Evolutionary conservation across 2,329 filamentous ascomycete genomes (phyloP), one percentile per base, ranked within the genome.

Genomic region (Diaporthe ilicicola): DNA sequence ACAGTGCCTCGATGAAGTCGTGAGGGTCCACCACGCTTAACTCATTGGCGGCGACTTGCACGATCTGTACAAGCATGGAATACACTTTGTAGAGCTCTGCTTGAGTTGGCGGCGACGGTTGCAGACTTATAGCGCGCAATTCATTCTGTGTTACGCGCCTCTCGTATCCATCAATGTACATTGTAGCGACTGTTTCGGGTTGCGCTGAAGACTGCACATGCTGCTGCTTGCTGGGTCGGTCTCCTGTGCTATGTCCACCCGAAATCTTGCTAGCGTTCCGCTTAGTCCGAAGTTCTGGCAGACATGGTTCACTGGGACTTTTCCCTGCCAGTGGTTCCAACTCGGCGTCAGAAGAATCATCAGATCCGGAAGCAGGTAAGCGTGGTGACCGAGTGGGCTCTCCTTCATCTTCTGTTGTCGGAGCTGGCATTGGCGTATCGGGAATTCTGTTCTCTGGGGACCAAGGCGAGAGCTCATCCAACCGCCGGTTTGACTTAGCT

Each of bases 1-100:
- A 67, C 27, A 54, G 37, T 19, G n/a, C 53, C 17, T 67, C 64
- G 37, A 67, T 55, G 46, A 67, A 67, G 3, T 54, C 64, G 24
- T 67, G 64, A 10, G 64, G 64, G 4, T 46, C 37, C 19, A 67
- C 50, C 39, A 67, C 64, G 19, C 10, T 55, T 24, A 55, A 55
- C 3, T 67, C 27, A 17, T 4, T 8, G 12, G 37, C 12, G 24
- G 37, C 50, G 27, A 37, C 10, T 29, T 44, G 50, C 24, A 46
- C 22, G 29, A 67, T 12, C 6, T 55, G 27, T 12, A 42, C 50
- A 19, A 67, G 50, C 50, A 67, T 17, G 6, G 37, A 67, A 8
- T 55, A 55, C 24, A 67, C 37, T 24, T 67, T 67, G 50, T 29
- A 55, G 10, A 67, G 24, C 50, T 67, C 64, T n/a, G 34, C 15